phyloP scores from a whole-genome alignment of 78 protist species.

The Mastigamoeba balamuthi region DNA sequence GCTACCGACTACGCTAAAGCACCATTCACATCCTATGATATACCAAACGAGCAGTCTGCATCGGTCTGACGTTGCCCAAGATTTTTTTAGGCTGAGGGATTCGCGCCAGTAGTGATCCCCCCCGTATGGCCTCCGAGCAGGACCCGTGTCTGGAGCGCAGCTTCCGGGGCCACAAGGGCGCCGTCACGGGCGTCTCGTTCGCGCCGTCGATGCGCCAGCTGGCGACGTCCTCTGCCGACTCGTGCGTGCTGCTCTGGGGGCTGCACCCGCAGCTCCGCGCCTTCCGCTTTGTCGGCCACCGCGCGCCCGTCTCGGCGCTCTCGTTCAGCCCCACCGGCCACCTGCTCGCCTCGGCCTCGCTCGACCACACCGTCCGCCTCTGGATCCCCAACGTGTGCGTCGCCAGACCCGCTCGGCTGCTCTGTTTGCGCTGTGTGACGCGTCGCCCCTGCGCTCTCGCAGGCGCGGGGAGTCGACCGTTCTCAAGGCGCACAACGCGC shows the following conservation, averaged over 20 bases:
- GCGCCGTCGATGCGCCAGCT: slow-evolving; percentile 67
- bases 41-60: too few species aligned
- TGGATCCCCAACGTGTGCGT: slow-evolving; percentile 61
- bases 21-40: too few species aligned
- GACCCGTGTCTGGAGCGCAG: slow-evolving; percentile 71
- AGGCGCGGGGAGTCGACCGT: slow-evolving; percentile 17
- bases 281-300: slow-evolving; percentile 15
- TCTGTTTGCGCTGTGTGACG: background rate
- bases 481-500: slow-evolving; percentile 39
- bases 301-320: slow-evolving; percentile 44
- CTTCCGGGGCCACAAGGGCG: slow-evolving; percentile 75
- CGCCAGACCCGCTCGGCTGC: background rate
- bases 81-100: too few species aligned
- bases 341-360: slow-evolving; percentile 54
- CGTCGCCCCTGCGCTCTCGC: background rate
- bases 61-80: too few species aligned
- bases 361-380: slow-evolving; percentile 52
- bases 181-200: slow-evolving; percentile 41
- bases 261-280: slow-evolving; percentile 75
- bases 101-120: too few species aligned
- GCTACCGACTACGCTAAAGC: too few species aligned
- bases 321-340: slow-evolving; percentile 44
- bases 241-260: slow-evolving; percentile 84
- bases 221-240: slow-evolving; percentile 57
- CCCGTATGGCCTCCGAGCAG: too few species aligned